Evolutionary conservation across 2,329 filamentous ascomycete species (phyloP), one percentile per base, ranked within the genome.

Genomic region (Fusarium musae): DNA sequence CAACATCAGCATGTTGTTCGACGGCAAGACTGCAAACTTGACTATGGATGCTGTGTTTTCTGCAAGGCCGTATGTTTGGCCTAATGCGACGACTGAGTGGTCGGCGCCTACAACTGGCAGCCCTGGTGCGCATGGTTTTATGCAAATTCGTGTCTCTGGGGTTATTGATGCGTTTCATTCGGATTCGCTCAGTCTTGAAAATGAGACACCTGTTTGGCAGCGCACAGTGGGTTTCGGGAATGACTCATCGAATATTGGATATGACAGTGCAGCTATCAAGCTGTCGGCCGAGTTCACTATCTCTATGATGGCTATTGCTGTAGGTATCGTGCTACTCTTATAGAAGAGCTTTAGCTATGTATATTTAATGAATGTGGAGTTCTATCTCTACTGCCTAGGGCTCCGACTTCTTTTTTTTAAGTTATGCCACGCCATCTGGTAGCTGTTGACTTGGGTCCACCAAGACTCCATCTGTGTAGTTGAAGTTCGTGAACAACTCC

Each of bases 211-310:
- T 42, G n/a, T 16, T 2, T 67, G 64, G 64, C 2, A 23, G 3
- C 64, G 64, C 1, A 67, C 64, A 3, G 64, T 67, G 5, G 63
- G 64, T 0, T 67, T 66, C 12, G 53, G 54, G 16, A 67, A 66
- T 0, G 36, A 67, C 13, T 50, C 63, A 8, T 36, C 44, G 1
- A 67, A 67, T 8, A 60, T 67, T 17, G 64, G 64, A 0, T 60
- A 67, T 4, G 28, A 23, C 0, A 54, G 16, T 3, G 39, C 16
- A 23, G 8, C 34, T 17, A 12, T 3, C 2, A 65, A 23, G 21
- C 5, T 65, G 4, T 23, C 6, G 4, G 13, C 19, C 0, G 30
- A 32, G 1, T n/a, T 7, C 2, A 12, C 23, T 5, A 9, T 40
- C 19, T 21, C 6, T 2, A 2, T 23, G 0, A 30, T 37, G 8